Percentiles rank a stretch among this genome's conserved stretches.
Evolutionary conservation across 495 filamentous ascomycete genomes (phyloP).

Genomic region (Lophiostoma macrostomum): DNA sequence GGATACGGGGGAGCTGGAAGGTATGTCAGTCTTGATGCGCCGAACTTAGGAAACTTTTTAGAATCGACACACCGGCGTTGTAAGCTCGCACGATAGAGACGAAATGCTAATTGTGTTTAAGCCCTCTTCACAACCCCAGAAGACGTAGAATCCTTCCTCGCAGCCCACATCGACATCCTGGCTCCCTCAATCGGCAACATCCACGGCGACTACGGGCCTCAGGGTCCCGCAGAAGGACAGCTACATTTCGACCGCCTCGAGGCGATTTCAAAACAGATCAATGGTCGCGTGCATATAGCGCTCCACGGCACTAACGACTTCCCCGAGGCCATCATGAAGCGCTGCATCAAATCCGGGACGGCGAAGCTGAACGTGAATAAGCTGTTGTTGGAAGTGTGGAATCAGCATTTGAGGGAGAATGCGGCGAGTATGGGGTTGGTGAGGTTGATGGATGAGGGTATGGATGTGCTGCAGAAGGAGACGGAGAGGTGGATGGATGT

Average conservation of each 20-base stretch:
- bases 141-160: constrained; percentile 33
- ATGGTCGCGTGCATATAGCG: constrained; percentile 14
- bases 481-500: constrained; percentile 29
- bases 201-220: constrained; percentile 35
- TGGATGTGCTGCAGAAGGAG: constrained; percentile 20
- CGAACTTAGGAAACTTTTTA: not conserved
- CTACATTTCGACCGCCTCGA: constrained; percentile 28
- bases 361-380: constrained; percentile 26
- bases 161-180: constrained; percentile 32
- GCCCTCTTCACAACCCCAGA: constrained; percentile 32
- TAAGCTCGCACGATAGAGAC: too few relatives aligned
- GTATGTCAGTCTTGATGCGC: not conserved
- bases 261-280: constrained; percentile 11
- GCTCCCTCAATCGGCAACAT: constrained; percentile 35
- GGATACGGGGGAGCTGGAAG: constrained; percentile 34
- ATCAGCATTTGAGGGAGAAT: constrained; percentile 10
- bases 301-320: constrained; percentile 32
- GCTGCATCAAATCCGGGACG: constrained; percentile 11
- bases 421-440: constrained; percentile 10
- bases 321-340: constrained; percentile 10
- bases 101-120: not conserved
- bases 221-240: constrained; percentile 14
- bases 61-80: not conserved
- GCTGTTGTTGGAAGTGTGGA: constrained; percentile 21
- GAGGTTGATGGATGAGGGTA: constrained; percentile 16